Percentiles rank a stretch among this genome's conserved stretches.
Conservation (phyloP, 2,329 filamentous ascomycete genomes). For the Xylariaceae sp. region DNA sequence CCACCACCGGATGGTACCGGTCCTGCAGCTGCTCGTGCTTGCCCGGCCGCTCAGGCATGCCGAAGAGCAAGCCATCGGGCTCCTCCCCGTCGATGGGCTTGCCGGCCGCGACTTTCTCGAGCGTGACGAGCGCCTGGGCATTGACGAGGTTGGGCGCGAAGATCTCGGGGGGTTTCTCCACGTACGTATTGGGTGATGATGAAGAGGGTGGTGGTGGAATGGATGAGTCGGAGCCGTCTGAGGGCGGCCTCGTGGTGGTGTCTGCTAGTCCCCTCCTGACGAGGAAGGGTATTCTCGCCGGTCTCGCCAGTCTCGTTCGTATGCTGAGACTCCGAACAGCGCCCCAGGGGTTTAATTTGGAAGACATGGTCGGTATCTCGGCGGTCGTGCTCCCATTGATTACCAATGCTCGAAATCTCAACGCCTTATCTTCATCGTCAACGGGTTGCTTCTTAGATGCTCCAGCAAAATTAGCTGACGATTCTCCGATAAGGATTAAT, state of each 20-base stretch:
- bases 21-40: slow-evolving; percentile 66
- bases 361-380: slow-evolving; percentile 32
- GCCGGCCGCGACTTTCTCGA: slow-evolving; percentile 35
- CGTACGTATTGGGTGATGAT: slow-evolving; percentile 9
- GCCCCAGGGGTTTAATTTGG: slow-evolving; percentile 36
- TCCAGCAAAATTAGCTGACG: slow-evolving; percentile 5
- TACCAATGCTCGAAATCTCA: slow-evolving; percentile 4
- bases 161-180: slow-evolving; percentile 20
- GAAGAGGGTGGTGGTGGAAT: slow-evolving; percentile 5
- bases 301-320: slow-evolving; percentile 29
- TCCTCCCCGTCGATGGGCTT: slow-evolving; percentile 33
- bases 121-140: slow-evolving; percentile 31
- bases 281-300: slow-evolving; percentile 14
- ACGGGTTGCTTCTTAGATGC: background rate
- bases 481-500: slow-evolving; percentile 1
- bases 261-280: slow-evolving; percentile 28
- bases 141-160: slow-evolving; percentile 37
- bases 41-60: slow-evolving; percentile 64
- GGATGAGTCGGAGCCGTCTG: slow-evolving; percentile 4
- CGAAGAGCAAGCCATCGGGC: slow-evolving; percentile 73
- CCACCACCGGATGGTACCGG: slow-evolving; percentile 82
- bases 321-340: slow-evolving; percentile 34
- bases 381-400: slow-evolving; percentile 17
- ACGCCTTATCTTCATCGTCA: slow-evolving; percentile 6
- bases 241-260: slow-evolving; percentile 15